Percentiles rank a stretch among this genome's conserved stretches.
Conservation (phyloP, 441 rosid genomes). For the Mallotus repandus region DNA sequence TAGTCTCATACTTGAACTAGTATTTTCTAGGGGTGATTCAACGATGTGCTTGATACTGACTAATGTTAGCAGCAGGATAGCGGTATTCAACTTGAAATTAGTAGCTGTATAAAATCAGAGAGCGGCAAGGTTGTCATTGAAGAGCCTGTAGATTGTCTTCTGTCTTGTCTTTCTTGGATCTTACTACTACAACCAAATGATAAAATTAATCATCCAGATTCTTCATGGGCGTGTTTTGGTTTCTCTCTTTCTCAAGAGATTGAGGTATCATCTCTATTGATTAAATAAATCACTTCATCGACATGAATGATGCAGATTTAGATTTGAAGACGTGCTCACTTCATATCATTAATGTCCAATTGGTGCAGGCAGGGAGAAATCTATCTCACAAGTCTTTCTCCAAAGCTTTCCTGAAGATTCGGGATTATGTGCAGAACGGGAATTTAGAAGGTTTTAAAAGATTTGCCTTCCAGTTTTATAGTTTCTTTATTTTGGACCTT, state of each 20-base stretch:
- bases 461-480: slow-evolving; percentile 13
- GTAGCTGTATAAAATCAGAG: slow-evolving; percentile 52
- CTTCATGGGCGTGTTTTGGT: slow-evolving; percentile 62
- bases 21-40: neutral
- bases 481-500: neutral
- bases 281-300: neutral
- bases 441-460: slow-evolving; percentile 56
- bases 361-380: slow-evolving; percentile 55
- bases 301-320: neutral
- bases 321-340: neutral
- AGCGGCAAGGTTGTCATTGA: slow-evolving; percentile 46
- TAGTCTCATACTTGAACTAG: slow-evolving; percentile 5
- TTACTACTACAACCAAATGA: slow-evolving; percentile 59
- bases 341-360: slow-evolving; percentile 16
- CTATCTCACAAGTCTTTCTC: slow-evolving; percentile 52
- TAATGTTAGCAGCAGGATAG: slow-evolving; percentile 44
- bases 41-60: slow-evolving; percentile 3
- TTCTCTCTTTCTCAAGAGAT: slow-evolving; percentile 85
- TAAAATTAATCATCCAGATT: slow-evolving; percentile 40
- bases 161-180: slow-evolving; percentile 74
- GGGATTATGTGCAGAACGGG: slow-evolving; percentile 43
- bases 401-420: slow-evolving; percentile 52
- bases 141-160: slow-evolving; percentile 76
- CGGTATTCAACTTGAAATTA: slow-evolving; percentile 51
- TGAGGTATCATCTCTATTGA: slow-evolving; percentile 48